Base-by-base conservation (phyloP, 495 filamentous ascomycete genomes). In the Letharia lupina region DNA sequence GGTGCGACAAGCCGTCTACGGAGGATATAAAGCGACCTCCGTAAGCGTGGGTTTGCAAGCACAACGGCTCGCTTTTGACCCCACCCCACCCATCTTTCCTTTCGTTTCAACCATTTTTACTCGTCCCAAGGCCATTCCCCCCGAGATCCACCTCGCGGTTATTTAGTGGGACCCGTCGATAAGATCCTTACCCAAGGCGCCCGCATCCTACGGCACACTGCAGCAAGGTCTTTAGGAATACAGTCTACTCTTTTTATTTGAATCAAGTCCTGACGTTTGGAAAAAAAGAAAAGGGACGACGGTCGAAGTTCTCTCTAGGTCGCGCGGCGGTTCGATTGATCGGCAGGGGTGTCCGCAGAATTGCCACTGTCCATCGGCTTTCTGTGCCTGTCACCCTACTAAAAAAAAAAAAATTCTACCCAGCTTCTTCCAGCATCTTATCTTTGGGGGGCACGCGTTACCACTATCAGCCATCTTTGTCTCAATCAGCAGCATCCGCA, bases 121-220 rank as follows among this genome's bases (percentile, higher is more conserved):
- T 59, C 63, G 54, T 45, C 42, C 52, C 52, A 65, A 44, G 63
- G 42, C 37, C 42, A 40, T 18, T 20, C 42, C 57, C 28, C 20
- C 33, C 37, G 54, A 39, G 63, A 65, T 65, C 63, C 52, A 65
- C 63, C 61, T 63, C 47, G 63, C 63, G 63, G 54, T 65, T 65
- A 65, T 60, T 65, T 60, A 48, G 63, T 65, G 63, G 63, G 63
- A 65, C 42, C 42, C 47, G 54, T 59, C 56, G 54, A 65, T 65
- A 65, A 65, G 63, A 58, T 60, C 63, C 39, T 60, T 37, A 44
- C 54, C 48, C 33, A 57, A 48, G 48, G 63, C 60, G 63, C 63
- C 63, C 63, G 54, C 63, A 60, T 65, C 44, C 56, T 65, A 47
- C 63, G 63, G 63, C 42, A 58, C 45, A 65, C 41, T 65, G 63